phyloP scores from a whole-genome alignment of 1,284 basidiomycete species.

The Calocybe gambosa region DNA sequence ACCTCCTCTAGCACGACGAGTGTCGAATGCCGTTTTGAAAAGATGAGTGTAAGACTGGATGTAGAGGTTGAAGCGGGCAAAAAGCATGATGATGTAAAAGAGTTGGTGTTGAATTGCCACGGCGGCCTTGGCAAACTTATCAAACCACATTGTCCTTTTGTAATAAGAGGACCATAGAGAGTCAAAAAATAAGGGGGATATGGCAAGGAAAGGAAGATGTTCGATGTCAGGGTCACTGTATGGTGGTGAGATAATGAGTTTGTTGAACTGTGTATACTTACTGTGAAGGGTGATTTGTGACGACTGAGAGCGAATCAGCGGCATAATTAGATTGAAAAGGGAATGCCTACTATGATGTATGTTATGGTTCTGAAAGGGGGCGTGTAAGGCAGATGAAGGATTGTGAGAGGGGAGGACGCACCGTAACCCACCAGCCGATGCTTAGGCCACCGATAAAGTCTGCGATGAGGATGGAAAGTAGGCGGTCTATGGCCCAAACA shows the following conservation, averaged over 20 bases:
- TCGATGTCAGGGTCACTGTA: conserved; percentile 91
- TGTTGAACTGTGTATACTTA: conserved; percentile 29
- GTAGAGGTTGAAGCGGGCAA: conserved; percentile 96
- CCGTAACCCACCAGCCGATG: conserved; percentile 97
- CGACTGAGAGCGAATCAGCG: conserved; percentile 47
- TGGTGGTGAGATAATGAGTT: not conserved
- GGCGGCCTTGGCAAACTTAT: conserved; percentile 52
- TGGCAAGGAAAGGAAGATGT: conserved; percentile 96
- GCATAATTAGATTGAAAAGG: conserved; percentile 3
- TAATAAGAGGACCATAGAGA: conserved; percentile 94
- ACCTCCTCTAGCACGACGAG: conserved; percentile 52
- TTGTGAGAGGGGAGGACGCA: conserved; percentile 38
- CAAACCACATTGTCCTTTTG: conserved; percentile 81
- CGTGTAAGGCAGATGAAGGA: not conserved
- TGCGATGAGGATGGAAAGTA: conserved; percentile 78
- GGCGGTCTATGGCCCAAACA: conserved; percentile 76
- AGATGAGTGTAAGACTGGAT: conserved; percentile 82
- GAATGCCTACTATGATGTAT: conserved; percentile 79
- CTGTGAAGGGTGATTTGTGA: conserved; percentile 97
- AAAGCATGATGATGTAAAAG: conserved; percentile 88
- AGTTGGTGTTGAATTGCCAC: conserved; percentile 78
- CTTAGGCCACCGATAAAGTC: conserved; percentile 90
- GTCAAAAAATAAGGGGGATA: conserved; percentile 81
- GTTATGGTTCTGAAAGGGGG: conserved; percentile 78
- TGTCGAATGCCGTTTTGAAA: conserved; percentile 54